A percentile compares a stretch with the other conserved stretches of the same genome.
Evolutionary conservation across 2,329 filamentous ascomycete species (phyloP).

Genomic region (Aspergillus phoenicis): DNA sequence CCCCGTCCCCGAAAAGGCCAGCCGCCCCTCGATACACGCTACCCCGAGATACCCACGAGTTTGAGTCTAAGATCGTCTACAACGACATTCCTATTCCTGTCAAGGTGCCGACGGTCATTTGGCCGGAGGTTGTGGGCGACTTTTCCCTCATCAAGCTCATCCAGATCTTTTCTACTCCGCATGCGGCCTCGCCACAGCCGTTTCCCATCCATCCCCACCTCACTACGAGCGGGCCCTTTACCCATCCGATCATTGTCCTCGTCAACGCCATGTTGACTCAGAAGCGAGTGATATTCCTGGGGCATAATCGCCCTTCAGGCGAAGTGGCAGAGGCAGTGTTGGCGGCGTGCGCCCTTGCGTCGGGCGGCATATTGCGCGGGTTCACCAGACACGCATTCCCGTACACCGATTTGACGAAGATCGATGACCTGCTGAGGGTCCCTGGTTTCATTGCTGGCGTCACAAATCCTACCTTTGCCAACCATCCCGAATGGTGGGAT

Average conservation of each 20-base stretch:
- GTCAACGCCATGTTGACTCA: constrained; percentile 94
- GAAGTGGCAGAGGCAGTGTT: constrained; percentile 98
- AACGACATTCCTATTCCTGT: constrained; percentile 96
- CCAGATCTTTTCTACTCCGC: constrained; percentile 84
- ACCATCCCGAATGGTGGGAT: constrained; percentile 98
- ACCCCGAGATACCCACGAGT: constrained; percentile 94
- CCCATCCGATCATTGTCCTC: constrained; percentile 92
- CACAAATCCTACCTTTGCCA: constrained; percentile 93
- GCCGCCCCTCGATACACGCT: constrained; percentile 70
- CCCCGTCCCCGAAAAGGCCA: constrained; percentile 57
- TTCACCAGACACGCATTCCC: constrained; percentile 97
- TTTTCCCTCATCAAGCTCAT: constrained; percentile 98
- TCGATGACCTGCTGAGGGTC: constrained; percentile 92
- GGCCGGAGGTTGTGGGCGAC: constrained; percentile 94
- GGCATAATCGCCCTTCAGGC: constrained; percentile 90
- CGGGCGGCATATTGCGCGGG: constrained; percentile 85
- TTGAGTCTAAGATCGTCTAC: constrained; percentile 92
- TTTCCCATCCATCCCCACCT: constrained; percentile 88
- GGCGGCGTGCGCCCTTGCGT: constrained; percentile 91
- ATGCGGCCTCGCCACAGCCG: constrained; percentile 78
- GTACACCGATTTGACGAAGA: constrained; percentile 96
- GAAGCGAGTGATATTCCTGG: constrained; percentile 93
- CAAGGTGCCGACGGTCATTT: constrained; percentile 90
- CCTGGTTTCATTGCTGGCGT: constrained; percentile 97
- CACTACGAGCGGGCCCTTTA: constrained; percentile 85